Evolutionary conservation across 495 filamentous ascomycete species (phyloP).

Genomic region (Amorphotheca resinae): DNA sequence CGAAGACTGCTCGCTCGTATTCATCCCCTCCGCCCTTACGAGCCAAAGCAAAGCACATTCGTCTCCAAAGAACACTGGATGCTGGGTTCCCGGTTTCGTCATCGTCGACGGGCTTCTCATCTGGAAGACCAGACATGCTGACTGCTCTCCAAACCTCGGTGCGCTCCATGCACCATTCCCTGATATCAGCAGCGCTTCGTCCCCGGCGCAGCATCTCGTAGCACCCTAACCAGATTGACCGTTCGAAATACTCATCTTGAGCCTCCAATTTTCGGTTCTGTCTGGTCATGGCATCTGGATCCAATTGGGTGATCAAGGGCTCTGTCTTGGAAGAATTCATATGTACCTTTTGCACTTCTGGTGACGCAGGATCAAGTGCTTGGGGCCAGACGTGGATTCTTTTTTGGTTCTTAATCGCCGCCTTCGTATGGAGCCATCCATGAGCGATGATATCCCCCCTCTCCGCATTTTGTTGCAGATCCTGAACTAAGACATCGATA

Average conservation of each 20-base stretch:
- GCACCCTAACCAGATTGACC: slow-evolving; percentile 74
- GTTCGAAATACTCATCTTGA: slow-evolving; percentile 75
- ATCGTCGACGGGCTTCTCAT: slow-evolving; percentile 29
- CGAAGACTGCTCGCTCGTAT: slow-evolving; percentile 84
- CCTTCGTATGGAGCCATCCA: slow-evolving; percentile 86
- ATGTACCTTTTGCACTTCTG: slow-evolving; percentile 42
- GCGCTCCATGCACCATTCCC: slow-evolving; percentile 66
- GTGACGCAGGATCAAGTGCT: slow-evolving; percentile 44
- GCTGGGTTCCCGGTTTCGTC: slow-evolving; percentile 28
- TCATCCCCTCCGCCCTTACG: slow-evolving; percentile 51
- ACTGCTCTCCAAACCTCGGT: slow-evolving; percentile 78
- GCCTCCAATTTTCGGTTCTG: slow-evolving; percentile 61
- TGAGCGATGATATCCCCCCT: slow-evolving; percentile 57
- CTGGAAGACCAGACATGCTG: slow-evolving; percentile 44
- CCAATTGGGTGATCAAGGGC: slow-evolving; percentile 73
- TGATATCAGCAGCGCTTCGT: slow-evolving; percentile 53
- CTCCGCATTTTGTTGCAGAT: slow-evolving; percentile 56
- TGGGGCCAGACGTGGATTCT: slow-evolving; percentile 54
- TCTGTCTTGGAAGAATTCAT: slow-evolving; percentile 45
- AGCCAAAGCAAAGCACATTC: slow-evolving; percentile 69
- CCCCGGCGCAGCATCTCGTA: slow-evolving; percentile 83
- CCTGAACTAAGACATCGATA: slow-evolving; percentile 61
- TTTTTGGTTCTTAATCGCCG: slow-evolving; percentile 82
- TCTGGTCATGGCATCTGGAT: slow-evolving; percentile 77
- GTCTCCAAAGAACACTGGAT: slow-evolving; percentile 57